These are phyloP conservation scores for Phytophthora crassamura DNA, from an alignment of 352 stramenopile genomes.

Conservation along the genomic window DNA sequence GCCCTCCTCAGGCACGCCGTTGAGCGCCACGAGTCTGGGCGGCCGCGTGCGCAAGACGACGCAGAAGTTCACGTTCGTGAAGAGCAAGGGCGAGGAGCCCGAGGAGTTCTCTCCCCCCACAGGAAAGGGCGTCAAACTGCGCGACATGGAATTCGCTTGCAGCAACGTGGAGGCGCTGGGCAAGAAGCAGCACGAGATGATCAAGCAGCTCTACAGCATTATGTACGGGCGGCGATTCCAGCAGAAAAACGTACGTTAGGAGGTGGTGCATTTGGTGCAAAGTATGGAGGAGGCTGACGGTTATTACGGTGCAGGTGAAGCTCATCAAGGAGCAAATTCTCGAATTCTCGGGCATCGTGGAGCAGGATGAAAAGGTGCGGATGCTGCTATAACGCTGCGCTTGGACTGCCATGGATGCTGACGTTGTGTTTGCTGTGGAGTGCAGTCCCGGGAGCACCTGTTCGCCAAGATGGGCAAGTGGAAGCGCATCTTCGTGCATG, in stretches of 20 bases:
- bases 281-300: not conserved
- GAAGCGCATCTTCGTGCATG: conserved; percentile 73
- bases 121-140: conserved; percentile 61
- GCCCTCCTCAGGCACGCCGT: conserved; percentile 1
- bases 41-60: conserved; percentile 67
- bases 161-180: conserved; percentile 66
- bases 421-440: conserved; percentile 1
- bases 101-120: conserved; percentile 70
- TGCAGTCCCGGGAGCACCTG: conserved; percentile 63
- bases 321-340: conserved; percentile 85
- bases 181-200: conserved; percentile 77
- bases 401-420: not conserved
- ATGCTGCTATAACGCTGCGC: not conserved
- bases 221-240: conserved; percentile 85
- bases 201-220: conserved; percentile 83
- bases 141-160: conserved; percentile 64
- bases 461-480: conserved; percentile 71
- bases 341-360: conserved; percentile 70
- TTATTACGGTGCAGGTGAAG: conserved; percentile 58
- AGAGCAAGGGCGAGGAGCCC: conserved; percentile 54
- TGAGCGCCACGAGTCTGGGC: conserved; percentile 40
- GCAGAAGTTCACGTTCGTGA: conserved; percentile 71
- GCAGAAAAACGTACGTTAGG: conserved; percentile 70
- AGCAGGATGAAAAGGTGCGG: conserved; percentile 71
- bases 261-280: not conserved